Conservation (phyloP, 192 early-diverging fungal species). For the Entomortierella parvispora region DNA sequence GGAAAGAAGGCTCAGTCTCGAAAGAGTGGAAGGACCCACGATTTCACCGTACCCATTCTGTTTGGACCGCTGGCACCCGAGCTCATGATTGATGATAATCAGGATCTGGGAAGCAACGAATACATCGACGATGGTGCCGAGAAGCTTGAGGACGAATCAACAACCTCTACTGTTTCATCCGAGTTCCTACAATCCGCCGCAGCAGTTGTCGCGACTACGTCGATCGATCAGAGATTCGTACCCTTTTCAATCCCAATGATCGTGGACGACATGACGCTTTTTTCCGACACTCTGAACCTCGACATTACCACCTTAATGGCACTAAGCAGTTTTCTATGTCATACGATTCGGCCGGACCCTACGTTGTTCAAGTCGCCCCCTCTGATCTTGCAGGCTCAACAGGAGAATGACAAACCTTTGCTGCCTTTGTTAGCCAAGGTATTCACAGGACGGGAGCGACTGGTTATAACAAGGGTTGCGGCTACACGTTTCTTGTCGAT, state of each 20-base stretch:
- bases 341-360: conserved; percentile 40
- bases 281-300: conserved; percentile 54
- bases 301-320: conserved; percentile 61
- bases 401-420: conserved; percentile 47
- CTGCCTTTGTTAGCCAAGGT: conserved; percentile 48
- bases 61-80: conserved; percentile 14
- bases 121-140: too few relatives aligned
- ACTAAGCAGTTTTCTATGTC: conserved; percentile 54
- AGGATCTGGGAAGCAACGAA: too few relatives aligned
- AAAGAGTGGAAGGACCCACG: neutral
- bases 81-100: too few relatives aligned
- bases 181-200: neutral
- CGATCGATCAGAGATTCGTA: conserved; percentile 11
- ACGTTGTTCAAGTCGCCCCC: conserved; percentile 45
- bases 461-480: conserved; percentile 53
- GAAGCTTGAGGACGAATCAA: too few relatives aligned
- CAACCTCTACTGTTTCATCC: too few relatives aligned
- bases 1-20: conserved; percentile 23
- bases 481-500: conserved; percentile 51
- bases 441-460: conserved; percentile 40
- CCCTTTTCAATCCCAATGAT: conserved; percentile 26
- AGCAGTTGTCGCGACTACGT: neutral
- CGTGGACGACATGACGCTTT: conserved; percentile 37
- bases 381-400: conserved; percentile 52
- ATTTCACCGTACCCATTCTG: conserved; percentile 18